These are phyloP conservation scores for Zygoascus sp. DNA, from an alignment of 1,139 yeast species.

Conservation along the genomic window DNA sequence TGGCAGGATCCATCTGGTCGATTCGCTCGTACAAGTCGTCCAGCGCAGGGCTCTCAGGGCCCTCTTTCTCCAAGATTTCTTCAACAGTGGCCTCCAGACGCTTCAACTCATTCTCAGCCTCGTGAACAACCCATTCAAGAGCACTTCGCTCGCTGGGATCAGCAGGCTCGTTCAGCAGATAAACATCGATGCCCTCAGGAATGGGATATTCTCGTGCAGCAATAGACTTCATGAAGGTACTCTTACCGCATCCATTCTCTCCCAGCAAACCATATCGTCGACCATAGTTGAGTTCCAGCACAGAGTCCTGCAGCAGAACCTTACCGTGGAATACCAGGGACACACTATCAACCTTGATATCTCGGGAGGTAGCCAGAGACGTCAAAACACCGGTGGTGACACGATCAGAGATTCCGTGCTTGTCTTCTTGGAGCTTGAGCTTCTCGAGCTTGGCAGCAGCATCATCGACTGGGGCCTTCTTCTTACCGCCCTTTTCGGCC, in stretches of 20 bases:
- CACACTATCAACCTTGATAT: slow-evolving; percentile 83
- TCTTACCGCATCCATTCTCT: slow-evolving; percentile 98
- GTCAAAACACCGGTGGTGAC: slow-evolving; percentile 97
- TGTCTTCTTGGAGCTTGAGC: slow-evolving; percentile 87
- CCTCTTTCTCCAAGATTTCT: slow-evolving; percentile 81
- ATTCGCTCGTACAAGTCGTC: slow-evolving; percentile 93
- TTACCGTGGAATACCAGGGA: slow-evolving; percentile 97
- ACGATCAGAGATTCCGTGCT: slow-evolving; percentile 92
- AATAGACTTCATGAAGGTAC: slow-evolving; percentile 84
- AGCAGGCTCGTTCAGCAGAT: slow-evolving; percentile 94
- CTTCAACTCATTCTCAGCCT: slow-evolving; percentile 90
- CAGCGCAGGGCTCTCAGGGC: slow-evolving; percentile 84
- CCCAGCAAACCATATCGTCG: slow-evolving; percentile 89
- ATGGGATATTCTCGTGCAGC: slow-evolving; percentile 97
- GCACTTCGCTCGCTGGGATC: slow-evolving; percentile 90
- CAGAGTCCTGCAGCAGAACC: slow-evolving; percentile 88
- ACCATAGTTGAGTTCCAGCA: slow-evolving; percentile 90
- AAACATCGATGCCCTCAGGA: slow-evolving; percentile 87
- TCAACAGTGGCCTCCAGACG: slow-evolving; percentile 90
- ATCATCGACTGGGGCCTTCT: slow-evolving; percentile 43
- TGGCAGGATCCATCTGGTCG: slow-evolving; percentile 92
- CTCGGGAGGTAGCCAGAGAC: slow-evolving; percentile 85
- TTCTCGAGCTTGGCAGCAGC: slow-evolving; percentile 76
- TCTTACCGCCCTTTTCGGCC: slow-evolving; percentile 68
- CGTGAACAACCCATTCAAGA: slow-evolving; percentile 91